phyloP scores from a whole-genome alignment of 2,329 filamentous ascomycete species.

The Thelonectria rubi region DNA sequence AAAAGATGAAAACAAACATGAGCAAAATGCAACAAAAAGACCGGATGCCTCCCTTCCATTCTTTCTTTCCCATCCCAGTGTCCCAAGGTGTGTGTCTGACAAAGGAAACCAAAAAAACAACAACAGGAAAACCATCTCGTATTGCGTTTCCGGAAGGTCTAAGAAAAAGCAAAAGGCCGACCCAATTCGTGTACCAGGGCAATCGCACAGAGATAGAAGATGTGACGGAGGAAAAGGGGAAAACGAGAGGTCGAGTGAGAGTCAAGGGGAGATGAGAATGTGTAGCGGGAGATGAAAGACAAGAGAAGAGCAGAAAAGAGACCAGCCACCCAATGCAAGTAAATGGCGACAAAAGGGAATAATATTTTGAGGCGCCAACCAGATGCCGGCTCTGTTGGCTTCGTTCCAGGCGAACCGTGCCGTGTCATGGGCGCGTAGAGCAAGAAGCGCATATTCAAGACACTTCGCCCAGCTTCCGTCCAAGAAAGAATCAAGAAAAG shows the following conservation, averaged over 20 bases:
- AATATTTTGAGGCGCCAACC: slow-evolving; percentile 31
- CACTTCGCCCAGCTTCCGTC: neutral
- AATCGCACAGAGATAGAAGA: slow-evolving; percentile 16
- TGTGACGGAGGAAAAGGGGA: slow-evolving; percentile 9
- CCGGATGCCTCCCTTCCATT: slow-evolving; percentile 2
- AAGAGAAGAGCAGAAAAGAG: slow-evolving; percentile 9
- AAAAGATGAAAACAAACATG: neutral
- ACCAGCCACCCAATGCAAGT: slow-evolving; percentile 21
- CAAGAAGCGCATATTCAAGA: neutral
- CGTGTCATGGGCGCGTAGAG: neutral
- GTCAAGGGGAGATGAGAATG: slow-evolving; percentile 24
- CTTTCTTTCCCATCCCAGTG: slow-evolving; percentile 12
- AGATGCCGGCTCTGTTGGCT: slow-evolving; percentile 44
- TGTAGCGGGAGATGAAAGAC: slow-evolving; percentile 4
- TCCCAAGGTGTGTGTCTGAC: slow-evolving; percentile 11
- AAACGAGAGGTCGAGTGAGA: slow-evolving; percentile 20
- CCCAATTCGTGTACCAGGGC: slow-evolving; percentile 37
- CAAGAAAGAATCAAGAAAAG: slow-evolving; percentile 3
- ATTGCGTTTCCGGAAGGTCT: slow-evolving; percentile 28
- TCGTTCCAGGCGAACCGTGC: slow-evolving; percentile 6
- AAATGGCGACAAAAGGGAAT: neutral
- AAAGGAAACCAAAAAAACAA: slow-evolving; percentile 23
- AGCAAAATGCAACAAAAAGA: neutral
- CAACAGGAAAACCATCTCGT: slow-evolving; percentile 22
- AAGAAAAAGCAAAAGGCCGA: slow-evolving; percentile 25